Evolutionary conservation across 2,329 filamentous ascomycete species (phyloP), one percentile per base, ranked within the genome.

Genomic region (Atkinsonella hypoxylon): DNA sequence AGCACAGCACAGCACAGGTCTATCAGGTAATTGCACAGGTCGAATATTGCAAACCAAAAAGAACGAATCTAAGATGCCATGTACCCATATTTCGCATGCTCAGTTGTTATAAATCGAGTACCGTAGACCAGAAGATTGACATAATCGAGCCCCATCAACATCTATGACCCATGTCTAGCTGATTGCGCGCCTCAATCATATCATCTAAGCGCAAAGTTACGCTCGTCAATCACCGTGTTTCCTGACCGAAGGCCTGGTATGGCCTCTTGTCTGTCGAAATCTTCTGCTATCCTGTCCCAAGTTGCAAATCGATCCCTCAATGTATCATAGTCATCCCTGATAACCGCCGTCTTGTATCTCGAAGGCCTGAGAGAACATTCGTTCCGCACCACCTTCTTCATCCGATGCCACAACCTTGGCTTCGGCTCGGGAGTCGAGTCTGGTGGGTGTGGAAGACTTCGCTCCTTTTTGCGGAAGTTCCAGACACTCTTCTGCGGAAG

Each of bases 401-500:
- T 44, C 13, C 47, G 49, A 36, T 53, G 45, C 49, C 52, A 53
- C 13, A 53, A 26, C 20, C 53, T 53, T 15, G 56, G 45, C 48
- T 60, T 55, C 22, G 59, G 59, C 20, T 58, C 51, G 20, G 57
- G 53, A n/a, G 60, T 64, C 15, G 59, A 53, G 22, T 59, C 50
- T 6, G 61, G 56, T 32, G 53, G 56, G 38, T 56, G 61, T 43
- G 59, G 58, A 18, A 45, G 48, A 43, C 51, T 50, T 7, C 46
- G 51, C 15, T 60, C 55, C 31, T 55, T 57, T 54, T 72, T 71
- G 50, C 70, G 62, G 55, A 77, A 75, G 57, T 68, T 77, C 70
- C 74, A 75, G 39, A 78, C 67, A 52, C 70, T 70, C 51, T 67
- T 68, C 52, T 72, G 73, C 4, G 75, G 71, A 5, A 76, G 59